These are phyloP conservation scores for Novymonas esmeraldas DNA, from an alignment of 208 protist genomes.

Conservation along the genomic window DNA sequence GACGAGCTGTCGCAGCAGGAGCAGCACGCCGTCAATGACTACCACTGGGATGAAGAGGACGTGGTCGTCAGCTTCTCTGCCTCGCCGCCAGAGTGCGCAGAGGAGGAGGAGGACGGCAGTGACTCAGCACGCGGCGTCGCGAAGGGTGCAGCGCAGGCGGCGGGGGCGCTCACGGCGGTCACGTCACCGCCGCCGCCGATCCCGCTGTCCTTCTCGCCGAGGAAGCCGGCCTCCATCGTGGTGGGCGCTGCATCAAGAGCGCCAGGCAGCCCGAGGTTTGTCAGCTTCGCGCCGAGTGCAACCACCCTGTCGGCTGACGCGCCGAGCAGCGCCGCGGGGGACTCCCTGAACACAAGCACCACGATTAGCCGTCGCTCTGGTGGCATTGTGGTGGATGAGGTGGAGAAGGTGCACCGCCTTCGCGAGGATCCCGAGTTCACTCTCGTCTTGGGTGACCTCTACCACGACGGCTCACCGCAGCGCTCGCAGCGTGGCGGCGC, in stretches of 20 bases:
- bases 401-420: constrained; percentile 33
- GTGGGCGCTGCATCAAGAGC: too few relatives aligned
- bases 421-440: constrained; percentile 1
- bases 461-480: not conserved
- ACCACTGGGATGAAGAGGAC: too few relatives aligned
- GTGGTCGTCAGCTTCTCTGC: too few relatives aligned
- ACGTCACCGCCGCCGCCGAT: not conserved
- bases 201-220: not conserved
- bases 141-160: too few relatives aligned
- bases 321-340: not conserved
- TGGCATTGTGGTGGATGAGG: constrained; percentile 34
- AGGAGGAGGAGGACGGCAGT: too few relatives aligned
- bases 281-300: not conserved
- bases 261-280: not conserved
- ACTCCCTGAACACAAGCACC: not conserved
- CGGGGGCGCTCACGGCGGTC: too few relatives aligned
- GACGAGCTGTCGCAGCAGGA: too few relatives aligned
- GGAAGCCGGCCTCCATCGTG: too few relatives aligned
- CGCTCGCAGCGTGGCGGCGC: not conserved
- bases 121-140: too few relatives aligned
- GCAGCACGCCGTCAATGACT: too few relatives aligned
- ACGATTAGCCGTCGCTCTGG: not conserved
- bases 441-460: not conserved
- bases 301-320: not conserved
- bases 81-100: too few relatives aligned